Conservation (phyloP, 2,329 filamentous ascomycete species). For the Arthrocladium fulminans region DNA sequence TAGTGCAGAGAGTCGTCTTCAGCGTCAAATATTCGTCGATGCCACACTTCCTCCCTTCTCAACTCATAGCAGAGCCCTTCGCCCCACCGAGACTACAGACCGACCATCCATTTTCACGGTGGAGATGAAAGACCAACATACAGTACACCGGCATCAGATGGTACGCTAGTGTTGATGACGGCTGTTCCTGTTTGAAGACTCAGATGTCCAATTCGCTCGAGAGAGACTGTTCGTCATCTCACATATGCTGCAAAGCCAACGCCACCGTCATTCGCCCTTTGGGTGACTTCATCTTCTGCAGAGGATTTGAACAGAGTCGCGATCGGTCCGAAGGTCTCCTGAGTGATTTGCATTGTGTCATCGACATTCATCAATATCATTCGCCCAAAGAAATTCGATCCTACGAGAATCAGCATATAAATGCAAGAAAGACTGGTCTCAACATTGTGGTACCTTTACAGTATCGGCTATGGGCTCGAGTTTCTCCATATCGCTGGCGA, state of each 20-base stretch:
- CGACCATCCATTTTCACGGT: background rate
- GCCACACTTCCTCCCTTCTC: background rate
- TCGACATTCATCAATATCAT: conserved; percentile 86
- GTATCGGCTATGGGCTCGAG: conserved; percentile 79
- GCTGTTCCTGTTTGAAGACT: conserved; percentile 46
- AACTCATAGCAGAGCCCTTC: background rate
- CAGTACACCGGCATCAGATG: background rate
- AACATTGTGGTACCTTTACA: conserved; percentile 69
- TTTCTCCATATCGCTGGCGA: conserved; percentile 68
- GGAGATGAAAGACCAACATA: background rate
- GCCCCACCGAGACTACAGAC: background rate
- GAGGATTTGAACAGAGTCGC: conserved; percentile 83
- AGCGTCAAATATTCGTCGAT: background rate
- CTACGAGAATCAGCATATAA: conserved; percentile 42
- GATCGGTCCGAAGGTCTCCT: conserved; percentile 89
- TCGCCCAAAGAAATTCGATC: conserved; percentile 78
- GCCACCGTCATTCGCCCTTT: conserved; percentile 68
- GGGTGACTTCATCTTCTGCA: conserved; percentile 79
- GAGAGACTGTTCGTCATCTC: conserved; percentile 59
- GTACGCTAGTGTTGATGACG: conserved; percentile 47
- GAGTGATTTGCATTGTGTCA: conserved; percentile 70
- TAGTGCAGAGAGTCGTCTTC: background rate
- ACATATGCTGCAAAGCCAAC: conserved; percentile 94
- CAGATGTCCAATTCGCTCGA: conserved; percentile 51
- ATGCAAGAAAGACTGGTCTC: conserved; percentile 49